These are phyloP conservation scores for Triticum aestivum DNA, from an alignment of 176 grass and related monocot species.

Conservation along the genomic window DNA sequence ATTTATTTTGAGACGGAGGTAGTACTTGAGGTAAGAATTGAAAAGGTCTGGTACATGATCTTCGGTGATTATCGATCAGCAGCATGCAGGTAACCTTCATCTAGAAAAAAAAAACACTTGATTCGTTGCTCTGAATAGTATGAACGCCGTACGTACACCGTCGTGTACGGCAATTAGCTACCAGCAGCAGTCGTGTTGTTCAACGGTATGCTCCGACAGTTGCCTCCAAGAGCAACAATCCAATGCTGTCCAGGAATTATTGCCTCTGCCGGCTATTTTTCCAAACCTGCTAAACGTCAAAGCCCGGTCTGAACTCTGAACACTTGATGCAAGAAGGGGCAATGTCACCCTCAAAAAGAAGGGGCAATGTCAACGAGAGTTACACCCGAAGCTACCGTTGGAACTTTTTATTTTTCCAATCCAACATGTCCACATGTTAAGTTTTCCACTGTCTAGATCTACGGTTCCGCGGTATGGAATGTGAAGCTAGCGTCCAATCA, in stretches of 20 bases:
- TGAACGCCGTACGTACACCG: neutral
- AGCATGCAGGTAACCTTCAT: too few relatives aligned
- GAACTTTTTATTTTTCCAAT: neutral
- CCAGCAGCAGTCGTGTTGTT: neutral
- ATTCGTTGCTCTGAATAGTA: too few relatives aligned
- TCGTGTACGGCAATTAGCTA: neutral
- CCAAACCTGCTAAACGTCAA: neutral
- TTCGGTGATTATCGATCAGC: too few relatives aligned
- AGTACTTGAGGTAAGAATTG: too few relatives aligned
- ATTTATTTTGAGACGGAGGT: too few relatives aligned
- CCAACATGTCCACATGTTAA: too few relatives aligned
- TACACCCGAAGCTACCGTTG: slow-evolving; percentile 7
- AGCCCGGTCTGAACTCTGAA: neutral
- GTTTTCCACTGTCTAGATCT: too few relatives aligned
- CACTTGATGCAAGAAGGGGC: neutral
- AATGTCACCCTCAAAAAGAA: neutral
- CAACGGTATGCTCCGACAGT: neutral
- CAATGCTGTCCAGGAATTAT: neutral
- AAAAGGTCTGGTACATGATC: too few relatives aligned
- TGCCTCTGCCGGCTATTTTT: neutral
- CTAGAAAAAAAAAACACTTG: too few relatives aligned
- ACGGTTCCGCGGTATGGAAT: too few relatives aligned
- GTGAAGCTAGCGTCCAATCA: neutral
- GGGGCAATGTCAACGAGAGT: slow-evolving; percentile 8
- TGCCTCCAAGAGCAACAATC: neutral